Evolutionary conservation across 2,329 filamentous ascomycete species (phyloP).

Genomic region (Penicillium sp.): DNA sequence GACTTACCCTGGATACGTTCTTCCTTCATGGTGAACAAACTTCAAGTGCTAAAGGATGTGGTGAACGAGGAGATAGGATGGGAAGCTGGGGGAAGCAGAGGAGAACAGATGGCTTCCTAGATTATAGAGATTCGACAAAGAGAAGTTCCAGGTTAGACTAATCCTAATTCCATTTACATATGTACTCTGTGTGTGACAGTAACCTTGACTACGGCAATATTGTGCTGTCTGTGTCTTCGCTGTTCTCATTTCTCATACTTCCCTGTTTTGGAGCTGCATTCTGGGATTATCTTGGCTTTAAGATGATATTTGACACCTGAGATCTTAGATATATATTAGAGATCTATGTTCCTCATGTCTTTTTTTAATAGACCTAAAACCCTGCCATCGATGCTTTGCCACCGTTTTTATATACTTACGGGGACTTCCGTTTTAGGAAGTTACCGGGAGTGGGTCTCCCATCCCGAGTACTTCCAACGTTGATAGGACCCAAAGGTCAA

Average conservation of each 20-base stretch:
- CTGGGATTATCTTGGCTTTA: neutral
- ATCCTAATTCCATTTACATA: neutral
- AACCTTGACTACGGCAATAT: too few relatives aligned
- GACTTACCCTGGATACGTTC: neutral
- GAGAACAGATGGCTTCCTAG: neutral
- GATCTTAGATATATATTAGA: neutral
- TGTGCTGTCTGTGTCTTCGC: neutral
- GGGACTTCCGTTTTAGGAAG: conserved; percentile 2
- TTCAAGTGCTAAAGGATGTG: neutral
- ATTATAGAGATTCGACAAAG: neutral
- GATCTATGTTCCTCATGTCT: too few relatives aligned
- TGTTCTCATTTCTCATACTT: neutral
- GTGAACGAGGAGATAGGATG: neutral
- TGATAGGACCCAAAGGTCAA: neutral
- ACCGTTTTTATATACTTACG: neutral
- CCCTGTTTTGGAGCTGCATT: neutral
- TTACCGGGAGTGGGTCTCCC: neutral
- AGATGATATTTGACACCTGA: neutral
- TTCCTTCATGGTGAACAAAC: neutral
- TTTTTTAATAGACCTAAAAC: neutral
- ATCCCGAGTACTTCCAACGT: neutral
- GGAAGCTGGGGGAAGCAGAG: neutral
- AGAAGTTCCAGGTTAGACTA: neutral
- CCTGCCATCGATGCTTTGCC: neutral
- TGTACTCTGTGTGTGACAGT: neutral